These are phyloP conservation scores for Lachnellula cervina DNA, from an alignment of 2,329 filamentous ascomycete species.

Conservation along the genomic window DNA sequence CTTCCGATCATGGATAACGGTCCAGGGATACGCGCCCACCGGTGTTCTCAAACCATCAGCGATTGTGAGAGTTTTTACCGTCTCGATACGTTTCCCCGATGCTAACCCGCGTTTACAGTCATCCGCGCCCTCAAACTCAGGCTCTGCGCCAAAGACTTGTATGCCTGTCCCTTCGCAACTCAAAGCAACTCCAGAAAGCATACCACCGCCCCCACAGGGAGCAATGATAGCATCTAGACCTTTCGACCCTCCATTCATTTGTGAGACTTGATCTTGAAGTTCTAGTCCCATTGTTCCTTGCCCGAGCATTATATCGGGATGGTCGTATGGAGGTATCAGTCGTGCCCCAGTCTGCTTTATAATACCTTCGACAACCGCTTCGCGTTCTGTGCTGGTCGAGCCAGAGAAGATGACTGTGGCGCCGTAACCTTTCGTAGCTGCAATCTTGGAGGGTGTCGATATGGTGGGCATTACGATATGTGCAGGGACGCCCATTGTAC, in stretches of 20 bases:
- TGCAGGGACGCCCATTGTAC: slow-evolving; percentile 66
- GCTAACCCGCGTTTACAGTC: slow-evolving; percentile 71
- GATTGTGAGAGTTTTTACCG: slow-evolving; percentile 72
- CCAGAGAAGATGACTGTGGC: slow-evolving; percentile 78
- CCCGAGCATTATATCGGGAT: slow-evolving; percentile 85
- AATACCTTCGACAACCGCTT: slow-evolving; percentile 68
- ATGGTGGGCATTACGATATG: slow-evolving; percentile 93
- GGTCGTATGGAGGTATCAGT: slow-evolving; percentile 85
- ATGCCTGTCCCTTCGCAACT: slow-evolving; percentile 68
- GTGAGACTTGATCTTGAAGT: slow-evolving; percentile 66
- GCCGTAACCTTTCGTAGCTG: slow-evolving; percentile 73
- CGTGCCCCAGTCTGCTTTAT: slow-evolving; percentile 68
- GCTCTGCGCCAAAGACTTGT: slow-evolving; percentile 81
- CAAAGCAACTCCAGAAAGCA: slow-evolving; percentile 78
- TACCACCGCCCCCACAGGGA: slow-evolving; percentile 82
- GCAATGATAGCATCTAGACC: slow-evolving; percentile 69
- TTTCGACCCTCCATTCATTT: slow-evolving; percentile 40
- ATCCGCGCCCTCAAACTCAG: slow-evolving; percentile 75
- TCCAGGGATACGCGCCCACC: slow-evolving; percentile 72
- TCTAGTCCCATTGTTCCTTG: slow-evolving; percentile 90
- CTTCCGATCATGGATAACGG: slow-evolving; percentile 64
- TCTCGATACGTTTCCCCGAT: slow-evolving; percentile 56
- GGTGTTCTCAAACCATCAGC: slow-evolving; percentile 87
- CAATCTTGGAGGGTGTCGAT: slow-evolving; percentile 79
- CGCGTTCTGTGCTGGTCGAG: slow-evolving; percentile 72